phyloP scores from a whole-genome alignment of 441 rosid genomes.

The Geranium incanum region DNA sequence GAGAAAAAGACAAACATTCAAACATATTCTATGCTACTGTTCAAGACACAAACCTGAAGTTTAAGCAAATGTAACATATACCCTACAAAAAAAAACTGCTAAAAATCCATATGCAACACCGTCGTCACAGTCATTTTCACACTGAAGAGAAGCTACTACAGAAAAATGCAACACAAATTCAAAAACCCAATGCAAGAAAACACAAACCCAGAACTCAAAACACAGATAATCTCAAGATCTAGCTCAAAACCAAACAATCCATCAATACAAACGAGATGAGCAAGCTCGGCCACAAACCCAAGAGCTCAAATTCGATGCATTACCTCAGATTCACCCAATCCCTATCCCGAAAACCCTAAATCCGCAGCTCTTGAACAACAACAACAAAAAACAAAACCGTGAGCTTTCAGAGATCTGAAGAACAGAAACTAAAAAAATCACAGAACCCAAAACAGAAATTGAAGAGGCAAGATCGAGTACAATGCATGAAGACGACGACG shows the following conservation, averaged over 20 bases:
- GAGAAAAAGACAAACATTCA: background rate
- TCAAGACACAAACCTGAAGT: background rate
- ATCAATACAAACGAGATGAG: background rate
- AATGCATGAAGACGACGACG: background rate
- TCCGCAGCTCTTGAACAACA: background rate
- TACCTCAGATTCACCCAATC: background rate
- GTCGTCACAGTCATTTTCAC: background rate
- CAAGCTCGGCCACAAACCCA: background rate
- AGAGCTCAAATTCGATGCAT: background rate
- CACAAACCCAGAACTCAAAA: background rate
- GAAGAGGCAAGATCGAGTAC: background rate
- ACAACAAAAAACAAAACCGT: background rate
- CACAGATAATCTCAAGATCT: background rate
- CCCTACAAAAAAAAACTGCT: background rate
- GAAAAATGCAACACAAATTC: background rate
- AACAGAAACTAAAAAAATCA: background rate
- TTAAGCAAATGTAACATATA: background rate
- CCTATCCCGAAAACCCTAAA: background rate
- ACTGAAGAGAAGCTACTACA: slow-evolving; percentile 2
- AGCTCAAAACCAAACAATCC: background rate
- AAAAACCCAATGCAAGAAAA: background rate
- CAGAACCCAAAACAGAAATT: background rate
- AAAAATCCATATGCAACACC: background rate
- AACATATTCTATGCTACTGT: background rate
- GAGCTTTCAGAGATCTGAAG: background rate